Evolutionary conservation across 352 stramenopile genomes (phyloP).

Genomic region (Pilasporangium apinafurcum): DNA sequence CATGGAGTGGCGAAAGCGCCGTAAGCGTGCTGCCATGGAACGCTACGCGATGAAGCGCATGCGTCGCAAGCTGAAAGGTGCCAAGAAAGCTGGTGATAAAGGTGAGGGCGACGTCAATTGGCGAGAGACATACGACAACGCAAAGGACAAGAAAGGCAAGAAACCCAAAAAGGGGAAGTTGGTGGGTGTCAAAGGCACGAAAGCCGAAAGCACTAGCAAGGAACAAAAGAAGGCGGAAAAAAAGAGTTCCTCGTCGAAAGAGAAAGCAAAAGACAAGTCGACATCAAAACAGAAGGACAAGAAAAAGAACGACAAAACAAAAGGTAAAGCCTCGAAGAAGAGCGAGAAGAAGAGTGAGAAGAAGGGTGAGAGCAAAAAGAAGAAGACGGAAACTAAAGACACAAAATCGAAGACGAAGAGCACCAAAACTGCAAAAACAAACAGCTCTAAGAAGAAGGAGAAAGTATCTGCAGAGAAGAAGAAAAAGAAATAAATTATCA

Average conservation of each 20-base stretch:
- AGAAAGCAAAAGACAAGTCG: slow-evolving; percentile 16
- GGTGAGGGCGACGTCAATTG: slow-evolving; percentile 58
- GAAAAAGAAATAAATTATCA: slow-evolving; percentile 12
- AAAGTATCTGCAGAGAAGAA: slow-evolving; percentile 8
- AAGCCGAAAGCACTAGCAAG: slow-evolving; percentile 10
- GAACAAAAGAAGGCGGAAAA: slow-evolving; percentile 25
- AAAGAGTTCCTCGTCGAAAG: slow-evolving; percentile 24
- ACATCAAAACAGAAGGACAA: slow-evolving; percentile 10
- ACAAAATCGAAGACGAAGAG: slow-evolving; percentile 16
- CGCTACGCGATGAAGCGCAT: slow-evolving; percentile 94
- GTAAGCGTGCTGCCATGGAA: slow-evolving; percentile 88
- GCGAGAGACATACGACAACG: slow-evolving; percentile 64
- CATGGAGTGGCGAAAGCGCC: slow-evolving; percentile 88
- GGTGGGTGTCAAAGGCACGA: slow-evolving; percentile 8
- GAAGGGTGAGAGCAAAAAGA: slow-evolving; percentile 8
- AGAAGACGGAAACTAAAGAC: slow-evolving; percentile 5
- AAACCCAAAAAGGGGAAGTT: slow-evolving; percentile 39
- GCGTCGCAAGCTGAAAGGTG: slow-evolving; percentile 90
- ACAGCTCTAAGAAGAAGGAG: slow-evolving; percentile 16
- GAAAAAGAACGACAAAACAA: slow-evolving; percentile 10
- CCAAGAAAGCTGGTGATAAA: slow-evolving; percentile 37
- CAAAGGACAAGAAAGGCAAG: slow-evolving; percentile 48
- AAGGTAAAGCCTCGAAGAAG: slow-evolving; percentile 6
- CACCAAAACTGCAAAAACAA: slow-evolving; percentile 4
- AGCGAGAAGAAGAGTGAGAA: slow-evolving; percentile 14